Conservation (phyloP, 805 yeast genomes). For the Yamadazyma sp. region DNA sequence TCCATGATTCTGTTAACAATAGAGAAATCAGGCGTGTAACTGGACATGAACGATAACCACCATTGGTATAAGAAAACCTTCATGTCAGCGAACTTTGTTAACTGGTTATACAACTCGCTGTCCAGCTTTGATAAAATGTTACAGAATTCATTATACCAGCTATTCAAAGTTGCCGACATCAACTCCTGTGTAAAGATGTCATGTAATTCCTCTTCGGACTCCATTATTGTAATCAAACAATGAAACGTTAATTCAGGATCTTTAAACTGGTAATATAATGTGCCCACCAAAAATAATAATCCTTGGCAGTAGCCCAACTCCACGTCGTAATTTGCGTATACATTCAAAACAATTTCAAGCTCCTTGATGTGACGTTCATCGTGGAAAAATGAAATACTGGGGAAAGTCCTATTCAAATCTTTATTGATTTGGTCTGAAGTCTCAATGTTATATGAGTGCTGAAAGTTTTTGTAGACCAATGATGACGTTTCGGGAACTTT, state of each 20-base stretch:
- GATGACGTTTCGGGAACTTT: conserved; percentile 35
- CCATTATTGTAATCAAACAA: conserved; percentile 57
- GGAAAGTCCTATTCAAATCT: conserved; percentile 62
- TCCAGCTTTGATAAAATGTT: conserved; percentile 40
- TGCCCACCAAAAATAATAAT: conserved; percentile 60
- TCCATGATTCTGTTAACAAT: conserved; percentile 52
- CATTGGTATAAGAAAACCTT: conserved; percentile 59
- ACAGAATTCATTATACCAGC: conserved; percentile 54
- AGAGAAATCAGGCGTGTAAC: conserved; percentile 55
- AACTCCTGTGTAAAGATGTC: conserved; percentile 50
- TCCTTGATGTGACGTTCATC: conserved; percentile 41
- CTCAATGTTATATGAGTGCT: conserved; percentile 41
- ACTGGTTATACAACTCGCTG: conserved; percentile 43
- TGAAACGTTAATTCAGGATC: conserved; percentile 45
- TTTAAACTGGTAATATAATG: conserved; percentile 44
- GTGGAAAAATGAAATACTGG: conserved; percentile 49
- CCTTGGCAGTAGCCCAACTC: conserved; percentile 74
- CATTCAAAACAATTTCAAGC: conserved; percentile 57
- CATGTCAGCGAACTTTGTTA: conserved; percentile 41
- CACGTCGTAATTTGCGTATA: conserved; percentile 61
- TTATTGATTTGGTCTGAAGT: conserved; percentile 49
- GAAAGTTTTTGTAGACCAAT: conserved; percentile 38
- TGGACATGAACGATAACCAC: conserved; percentile 61
- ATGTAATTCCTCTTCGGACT: conserved; percentile 50
- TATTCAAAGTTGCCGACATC: conserved; percentile 53